Evolutionary conservation across 305 asterid genomes (phyloP).

Genomic region (Solanum aculeatissimum): DNA sequence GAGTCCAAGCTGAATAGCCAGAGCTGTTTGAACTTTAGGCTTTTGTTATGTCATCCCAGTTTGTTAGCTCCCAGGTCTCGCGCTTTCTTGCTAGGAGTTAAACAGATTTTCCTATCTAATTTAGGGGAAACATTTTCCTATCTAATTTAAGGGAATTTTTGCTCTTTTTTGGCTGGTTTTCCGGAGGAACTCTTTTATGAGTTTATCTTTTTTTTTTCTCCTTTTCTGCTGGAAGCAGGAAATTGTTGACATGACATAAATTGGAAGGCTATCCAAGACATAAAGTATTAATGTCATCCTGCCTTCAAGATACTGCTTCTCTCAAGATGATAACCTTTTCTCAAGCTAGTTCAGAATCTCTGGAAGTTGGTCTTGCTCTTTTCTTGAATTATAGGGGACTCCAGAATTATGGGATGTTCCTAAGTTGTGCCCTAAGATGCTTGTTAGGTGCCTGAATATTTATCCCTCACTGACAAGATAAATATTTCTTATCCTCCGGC

Average conservation of each 20-base stretch:
- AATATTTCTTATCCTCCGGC: too few species aligned
- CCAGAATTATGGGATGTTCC: background rate
- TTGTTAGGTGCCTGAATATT: background rate
- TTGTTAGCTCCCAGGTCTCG: background rate
- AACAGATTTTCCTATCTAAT: background rate
- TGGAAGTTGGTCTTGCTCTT: background rate
- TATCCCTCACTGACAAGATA: background rate
- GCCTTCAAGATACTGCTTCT: background rate
- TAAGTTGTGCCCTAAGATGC: background rate
- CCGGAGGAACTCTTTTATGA: background rate
- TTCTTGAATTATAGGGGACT: background rate
- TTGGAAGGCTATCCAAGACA: background rate
- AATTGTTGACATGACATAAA: background rate
- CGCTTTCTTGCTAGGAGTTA: background rate
- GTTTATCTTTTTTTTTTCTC: background rate
- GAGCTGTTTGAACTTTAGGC: background rate
- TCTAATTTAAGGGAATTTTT: background rate
- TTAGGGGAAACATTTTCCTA: background rate
- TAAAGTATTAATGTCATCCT: background rate
- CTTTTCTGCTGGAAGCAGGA: background rate
- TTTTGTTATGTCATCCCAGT: background rate
- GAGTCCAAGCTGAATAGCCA: background rate
- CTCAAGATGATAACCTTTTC: background rate
- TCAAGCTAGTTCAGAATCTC: background rate
- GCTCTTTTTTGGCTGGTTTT: background rate